These are phyloP conservation scores for Tetracladium setigerum DNA, from an alignment of 495 filamentous ascomycete species.

Conservation along the genomic window DNA sequence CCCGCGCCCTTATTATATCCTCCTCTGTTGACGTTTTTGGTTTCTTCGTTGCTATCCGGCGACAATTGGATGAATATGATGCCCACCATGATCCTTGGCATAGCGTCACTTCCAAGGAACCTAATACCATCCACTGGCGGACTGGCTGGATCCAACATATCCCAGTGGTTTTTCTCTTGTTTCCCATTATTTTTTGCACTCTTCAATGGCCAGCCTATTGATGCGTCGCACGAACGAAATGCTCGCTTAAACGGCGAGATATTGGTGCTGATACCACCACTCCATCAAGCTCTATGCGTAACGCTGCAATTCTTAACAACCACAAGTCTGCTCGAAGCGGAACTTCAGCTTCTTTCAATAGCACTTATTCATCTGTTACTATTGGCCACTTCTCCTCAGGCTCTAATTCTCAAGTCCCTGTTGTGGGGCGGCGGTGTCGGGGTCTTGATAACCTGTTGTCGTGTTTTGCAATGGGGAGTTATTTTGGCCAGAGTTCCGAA, in stretches of 20 bases:
- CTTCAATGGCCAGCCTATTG: not conserved
- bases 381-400: constrained; percentile 74
- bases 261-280: constrained; percentile 66
- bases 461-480: constrained; percentile 80
- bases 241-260: constrained; percentile 32
- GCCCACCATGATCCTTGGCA: constrained; percentile 72
- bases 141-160: constrained; percentile 46
- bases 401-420: constrained; percentile 69
- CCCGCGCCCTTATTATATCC: constrained; percentile 90
- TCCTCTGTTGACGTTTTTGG: constrained; percentile 61
- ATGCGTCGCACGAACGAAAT: not conserved
- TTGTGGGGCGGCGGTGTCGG: constrained; percentile 84
- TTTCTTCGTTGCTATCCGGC: constrained; percentile 67
- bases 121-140: constrained; percentile 57
- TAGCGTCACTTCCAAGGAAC: constrained; percentile 66
- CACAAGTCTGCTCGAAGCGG: constrained; percentile 77
- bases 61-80: constrained; percentile 49
- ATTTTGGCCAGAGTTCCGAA: constrained; percentile 79
- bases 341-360: constrained; percentile 78
- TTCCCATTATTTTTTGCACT: constrained; percentile 37
- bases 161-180: constrained; percentile 68
- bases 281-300: constrained; percentile 74
- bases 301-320: constrained; percentile 73
- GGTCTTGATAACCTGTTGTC: constrained; percentile 62
- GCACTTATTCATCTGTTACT: constrained; percentile 77